phyloP scores from a whole-genome alignment of 2,329 filamentous ascomycete species.

The Hymenoscyphus occultus region DNA sequence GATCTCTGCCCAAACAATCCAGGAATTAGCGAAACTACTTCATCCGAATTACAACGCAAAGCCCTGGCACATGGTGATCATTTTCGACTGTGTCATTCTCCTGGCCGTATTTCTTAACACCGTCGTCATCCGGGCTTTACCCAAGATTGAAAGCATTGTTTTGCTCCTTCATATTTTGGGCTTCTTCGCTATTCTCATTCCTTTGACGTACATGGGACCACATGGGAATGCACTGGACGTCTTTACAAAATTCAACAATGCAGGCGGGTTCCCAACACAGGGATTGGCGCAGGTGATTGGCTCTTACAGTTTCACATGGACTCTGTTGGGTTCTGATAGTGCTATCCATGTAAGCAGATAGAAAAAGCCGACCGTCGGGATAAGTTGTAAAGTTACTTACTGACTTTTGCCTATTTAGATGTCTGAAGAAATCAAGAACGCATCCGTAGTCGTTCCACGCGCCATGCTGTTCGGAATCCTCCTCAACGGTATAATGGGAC shows the following conservation, averaged over 20 bases:
- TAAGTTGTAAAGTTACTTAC: not conserved
- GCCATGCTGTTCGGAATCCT: conserved; percentile 46
- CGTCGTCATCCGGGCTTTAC: conserved; percentile 38
- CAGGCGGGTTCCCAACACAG: conserved; percentile 32
- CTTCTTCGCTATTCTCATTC: conserved; percentile 43
- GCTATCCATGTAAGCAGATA: conserved; percentile 28
- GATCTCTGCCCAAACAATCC: conserved; percentile 18
- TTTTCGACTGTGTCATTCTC: conserved; percentile 41
- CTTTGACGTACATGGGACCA: conserved; percentile 35
- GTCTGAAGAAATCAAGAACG: conserved; percentile 48
- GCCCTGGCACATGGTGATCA: conserved; percentile 42
- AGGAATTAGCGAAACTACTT: conserved; percentile 40
- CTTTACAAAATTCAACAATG: conserved; percentile 35
- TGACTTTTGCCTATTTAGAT: conserved; percentile 26
- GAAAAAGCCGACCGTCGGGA: not conserved
- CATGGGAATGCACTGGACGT: conserved; percentile 24
- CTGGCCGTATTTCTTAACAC: conserved; percentile 45
- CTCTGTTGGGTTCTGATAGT: conserved; percentile 25
- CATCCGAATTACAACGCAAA: conserved; percentile 37
- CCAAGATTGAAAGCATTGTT: conserved; percentile 43
- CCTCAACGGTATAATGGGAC: conserved; percentile 46
- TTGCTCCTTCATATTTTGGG: conserved; percentile 44
- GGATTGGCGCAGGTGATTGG: conserved; percentile 39
- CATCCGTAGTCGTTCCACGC: conserved; percentile 44
- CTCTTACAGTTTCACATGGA: conserved; percentile 31